These are phyloP conservation scores for Myxozyma neotropica DNA, from an alignment of 805 yeast genomes.

Conservation along the genomic window DNA sequence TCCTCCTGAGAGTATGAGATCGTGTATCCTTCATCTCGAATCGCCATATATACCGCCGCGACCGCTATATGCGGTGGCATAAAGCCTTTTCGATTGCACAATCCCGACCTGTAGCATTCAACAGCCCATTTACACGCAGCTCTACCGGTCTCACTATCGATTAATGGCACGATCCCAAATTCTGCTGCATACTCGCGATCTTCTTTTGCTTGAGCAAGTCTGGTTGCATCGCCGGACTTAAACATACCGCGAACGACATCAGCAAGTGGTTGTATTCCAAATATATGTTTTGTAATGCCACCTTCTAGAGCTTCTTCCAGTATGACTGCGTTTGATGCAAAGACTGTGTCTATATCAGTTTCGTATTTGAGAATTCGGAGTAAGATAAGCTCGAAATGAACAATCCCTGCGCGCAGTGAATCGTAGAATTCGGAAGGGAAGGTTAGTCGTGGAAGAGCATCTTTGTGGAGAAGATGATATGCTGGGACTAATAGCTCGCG, in stretches of 20 bases:
- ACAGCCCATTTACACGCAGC: constrained; percentile 2
- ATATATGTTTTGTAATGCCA: constrained; percentile 4
- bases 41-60: constrained; percentile 15
- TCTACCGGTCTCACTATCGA: constrained; percentile 15
- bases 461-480: constrained; percentile 18
- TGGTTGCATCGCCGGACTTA: constrained; percentile 1
- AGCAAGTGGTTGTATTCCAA: constrained; percentile 13
- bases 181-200: constrained; percentile 15
- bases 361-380: constrained; percentile 19
- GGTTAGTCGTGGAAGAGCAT: background rate
- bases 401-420: constrained; percentile 24
- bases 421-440: constrained; percentile 24
- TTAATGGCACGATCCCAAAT: constrained; percentile 17
- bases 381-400: constrained; percentile 19
- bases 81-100: background rate
- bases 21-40: background rate
- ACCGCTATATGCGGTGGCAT: constrained; percentile 11
- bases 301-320: constrained; percentile 13
- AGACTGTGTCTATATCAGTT: constrained; percentile 1
- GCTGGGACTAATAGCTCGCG: constrained; percentile 30
- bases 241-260: constrained; percentile 3
- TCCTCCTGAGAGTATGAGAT: background rate
- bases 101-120: background rate
- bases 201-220: background rate
- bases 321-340: constrained; percentile 1